A percentile compares a stretch with the other conserved stretches of the same genome.
These are phyloP conservation scores for Chrysoporthe austroafricana DNA, from an alignment of 2,329 filamentous ascomycete genomes.

Conservation along the genomic window DNA sequence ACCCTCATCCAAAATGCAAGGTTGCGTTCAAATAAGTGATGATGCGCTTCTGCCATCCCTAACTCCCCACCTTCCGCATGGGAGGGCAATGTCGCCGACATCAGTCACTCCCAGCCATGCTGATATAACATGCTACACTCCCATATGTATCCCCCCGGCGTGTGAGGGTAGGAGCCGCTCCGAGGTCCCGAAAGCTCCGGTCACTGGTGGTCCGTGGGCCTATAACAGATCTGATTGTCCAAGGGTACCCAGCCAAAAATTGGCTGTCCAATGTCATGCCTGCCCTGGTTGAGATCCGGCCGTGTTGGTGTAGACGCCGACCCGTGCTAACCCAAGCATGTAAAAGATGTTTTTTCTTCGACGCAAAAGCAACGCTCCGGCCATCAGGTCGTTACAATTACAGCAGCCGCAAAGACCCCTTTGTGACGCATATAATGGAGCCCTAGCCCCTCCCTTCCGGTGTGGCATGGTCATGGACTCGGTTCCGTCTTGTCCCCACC, in stretches of 20 bases:
- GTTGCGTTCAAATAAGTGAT: not conserved
- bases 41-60: not conserved
- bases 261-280: constrained; percentile 8
- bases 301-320: constrained; percentile 18
- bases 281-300: not conserved
- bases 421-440: not conserved
- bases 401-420: constrained; percentile 13
- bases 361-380: constrained; percentile 25
- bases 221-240: not conserved
- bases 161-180: not conserved
- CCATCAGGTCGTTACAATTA: constrained; percentile 29
- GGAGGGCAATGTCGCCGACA: not conserved
- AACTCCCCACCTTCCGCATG: not conserved
- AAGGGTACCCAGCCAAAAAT: not conserved
- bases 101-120: not conserved
- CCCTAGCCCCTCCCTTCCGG: not conserved
- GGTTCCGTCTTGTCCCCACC: constrained; percentile 33
- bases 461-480: constrained; percentile 18
- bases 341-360: constrained; percentile 16
- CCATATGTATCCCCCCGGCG: not conserved
- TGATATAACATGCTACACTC: not conserved
- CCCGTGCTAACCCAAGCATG: constrained; percentile 20
- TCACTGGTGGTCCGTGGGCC: not conserved
- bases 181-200: not conserved
- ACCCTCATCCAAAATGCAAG: not conserved